Conservation (phyloP, 2,329 filamentous ascomycete genomes). For the Clarireedia paspali region DNA sequence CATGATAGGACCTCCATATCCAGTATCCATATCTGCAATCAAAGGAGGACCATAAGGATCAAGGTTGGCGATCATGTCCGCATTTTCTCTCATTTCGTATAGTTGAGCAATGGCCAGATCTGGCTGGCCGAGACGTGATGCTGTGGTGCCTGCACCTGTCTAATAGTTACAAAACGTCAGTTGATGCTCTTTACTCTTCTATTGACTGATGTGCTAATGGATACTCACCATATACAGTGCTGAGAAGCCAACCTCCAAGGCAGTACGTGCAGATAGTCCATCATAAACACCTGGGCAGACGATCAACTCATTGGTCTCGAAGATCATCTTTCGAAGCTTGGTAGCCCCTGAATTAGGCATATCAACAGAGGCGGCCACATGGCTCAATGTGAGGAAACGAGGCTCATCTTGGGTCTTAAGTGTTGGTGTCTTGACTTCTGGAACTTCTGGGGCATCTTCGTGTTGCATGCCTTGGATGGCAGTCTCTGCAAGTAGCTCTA, state of each 20-base stretch:
- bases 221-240: conserved; percentile 57
- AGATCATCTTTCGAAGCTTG: conserved; percentile 10
- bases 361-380: no score
- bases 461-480: no score
- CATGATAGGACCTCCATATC: conserved; percentile 22
- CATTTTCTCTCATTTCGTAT: conserved; percentile 44
- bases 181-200: not conserved
- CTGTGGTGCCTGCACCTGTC: conserved; percentile 40
- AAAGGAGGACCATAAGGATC: conserved; percentile 39
- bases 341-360: not conserved
- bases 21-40: conserved; percentile 47
- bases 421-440: not conserved
- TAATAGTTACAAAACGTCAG: not conserved
- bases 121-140: conserved; percentile 39
- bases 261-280: conserved; percentile 58
- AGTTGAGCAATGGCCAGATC: conserved; percentile 43
- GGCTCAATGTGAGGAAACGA: no score
- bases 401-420: not conserved
- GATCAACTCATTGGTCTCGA: conserved; percentile 5
- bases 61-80: conserved; percentile 45
- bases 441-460: no score
- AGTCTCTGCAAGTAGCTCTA: no score
- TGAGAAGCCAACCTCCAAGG: conserved; percentile 53
- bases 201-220: not conserved
- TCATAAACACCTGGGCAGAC: conserved; percentile 56